phyloP scores from a whole-genome alignment of 2,329 filamentous ascomycete genomes.

The Talaromyces sp. region DNA sequence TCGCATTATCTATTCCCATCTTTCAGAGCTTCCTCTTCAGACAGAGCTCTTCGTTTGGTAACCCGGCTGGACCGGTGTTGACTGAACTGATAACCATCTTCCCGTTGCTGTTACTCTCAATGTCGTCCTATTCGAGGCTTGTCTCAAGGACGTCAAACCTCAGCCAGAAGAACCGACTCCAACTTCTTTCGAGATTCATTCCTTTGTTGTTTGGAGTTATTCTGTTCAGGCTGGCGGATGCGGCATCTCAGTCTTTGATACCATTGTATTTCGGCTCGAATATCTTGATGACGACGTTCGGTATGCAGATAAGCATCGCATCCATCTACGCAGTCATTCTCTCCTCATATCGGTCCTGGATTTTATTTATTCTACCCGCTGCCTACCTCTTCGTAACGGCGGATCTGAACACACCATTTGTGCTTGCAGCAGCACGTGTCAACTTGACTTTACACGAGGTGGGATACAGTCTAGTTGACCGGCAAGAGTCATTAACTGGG shows the following conservation, averaged over 20 bases:
- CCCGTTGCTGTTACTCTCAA: conserved; percentile 60
- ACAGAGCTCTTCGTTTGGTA: conserved; percentile 61
- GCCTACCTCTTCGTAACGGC: conserved; percentile 57
- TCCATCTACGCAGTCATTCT: conserved; percentile 60
- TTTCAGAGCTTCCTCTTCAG: conserved; percentile 67
- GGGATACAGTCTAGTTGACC: conserved; percentile 71
- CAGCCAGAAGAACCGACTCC: conserved; percentile 64
- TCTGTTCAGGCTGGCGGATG: conserved; percentile 52
- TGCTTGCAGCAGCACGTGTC: conserved; percentile 55
- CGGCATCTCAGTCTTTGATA: conserved; percentile 38
- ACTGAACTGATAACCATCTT: conserved; percentile 71
- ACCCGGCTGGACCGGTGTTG: conserved; percentile 65
- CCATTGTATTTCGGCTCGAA: conserved; percentile 55
- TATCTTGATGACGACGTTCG: conserved; percentile 63
- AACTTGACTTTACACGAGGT: conserved; percentile 61
- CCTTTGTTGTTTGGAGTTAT: conserved; percentile 51
- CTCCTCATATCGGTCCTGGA: conserved; percentile 56
- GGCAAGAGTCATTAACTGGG: conserved; percentile 80
- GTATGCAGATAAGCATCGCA: conserved; percentile 64
- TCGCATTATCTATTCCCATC: conserved; percentile 70
- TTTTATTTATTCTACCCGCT: conserved; percentile 65
- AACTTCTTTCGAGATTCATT: conserved; percentile 46
- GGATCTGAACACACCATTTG: conserved; percentile 68
- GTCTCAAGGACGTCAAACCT: conserved; percentile 56
- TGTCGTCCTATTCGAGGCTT: conserved; percentile 42